Conservation (phyloP, 768 basidiomycete species). For the Kockovaella imperatae region DNA sequence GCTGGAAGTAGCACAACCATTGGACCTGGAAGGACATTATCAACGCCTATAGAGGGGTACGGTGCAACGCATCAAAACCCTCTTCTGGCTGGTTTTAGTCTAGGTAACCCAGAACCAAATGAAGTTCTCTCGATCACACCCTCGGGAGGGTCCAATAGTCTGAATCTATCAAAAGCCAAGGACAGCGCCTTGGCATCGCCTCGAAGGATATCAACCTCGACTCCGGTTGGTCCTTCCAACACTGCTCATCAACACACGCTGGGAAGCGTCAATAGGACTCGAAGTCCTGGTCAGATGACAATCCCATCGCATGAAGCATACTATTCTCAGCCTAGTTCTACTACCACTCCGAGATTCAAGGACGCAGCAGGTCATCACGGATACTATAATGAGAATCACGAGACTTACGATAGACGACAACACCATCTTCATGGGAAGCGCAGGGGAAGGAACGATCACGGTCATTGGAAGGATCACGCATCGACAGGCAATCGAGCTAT, state of each 20-base stretch:
- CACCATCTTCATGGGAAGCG: too few species aligned
- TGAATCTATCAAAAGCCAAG: too few species aligned
- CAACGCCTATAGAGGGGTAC: conserved; percentile 13
- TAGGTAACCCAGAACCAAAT: conserved; percentile 8
- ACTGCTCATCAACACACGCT: not conserved
- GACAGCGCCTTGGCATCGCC: conserved; percentile 27
- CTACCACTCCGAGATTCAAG: conserved; percentile 22
- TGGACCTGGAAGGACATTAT: too few species aligned
- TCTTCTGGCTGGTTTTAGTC: conserved; percentile 2
- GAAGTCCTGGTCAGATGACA: conserved; percentile 10
- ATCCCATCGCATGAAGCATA: conserved; percentile 31
- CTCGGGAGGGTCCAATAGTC: not conserved
- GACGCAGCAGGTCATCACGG: too few species aligned
- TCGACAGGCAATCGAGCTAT: not conserved
- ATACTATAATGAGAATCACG: too few species aligned
- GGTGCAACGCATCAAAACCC: conserved; percentile 8
- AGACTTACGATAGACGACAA: too few species aligned
- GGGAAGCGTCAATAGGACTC: not conserved
- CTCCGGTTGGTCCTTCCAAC: not conserved
- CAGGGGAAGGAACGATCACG: too few species aligned
- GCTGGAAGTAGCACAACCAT: too few species aligned
- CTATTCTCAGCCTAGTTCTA: conserved; percentile 26
- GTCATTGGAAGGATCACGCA: too few species aligned
- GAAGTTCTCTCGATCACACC: too few species aligned
- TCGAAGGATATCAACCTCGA: conserved; percentile 26